Evolutionary conservation across 2,329 filamentous ascomycete genomes (phyloP), one percentile per base, ranked within the genome.

Genomic region (Knoxdaviesia proteae): DNA sequence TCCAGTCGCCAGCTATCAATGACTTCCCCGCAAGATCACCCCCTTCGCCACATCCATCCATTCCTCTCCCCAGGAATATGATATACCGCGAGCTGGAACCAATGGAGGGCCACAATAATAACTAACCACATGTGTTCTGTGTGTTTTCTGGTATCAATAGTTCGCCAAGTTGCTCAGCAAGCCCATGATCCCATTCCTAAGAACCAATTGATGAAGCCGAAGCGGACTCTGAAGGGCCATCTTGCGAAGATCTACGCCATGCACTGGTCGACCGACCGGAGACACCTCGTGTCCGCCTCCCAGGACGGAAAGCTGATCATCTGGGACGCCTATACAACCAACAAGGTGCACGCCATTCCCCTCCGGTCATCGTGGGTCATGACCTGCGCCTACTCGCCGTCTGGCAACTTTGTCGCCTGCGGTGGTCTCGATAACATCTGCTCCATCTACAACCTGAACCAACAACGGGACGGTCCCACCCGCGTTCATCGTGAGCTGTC

Each of bases 251-350:
- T 98, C 56, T 98, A 98, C 63, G 90, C 90, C 54, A 98, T 98
- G 90, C 90, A 98, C 69, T 98, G 90, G 90, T 96, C 90, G 34
- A 98, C 90, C 49, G 90, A 98, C 64, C 78, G 90, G 57, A 79
- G 90, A 62, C 90, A 96, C 63, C 76, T 96, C 47, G 90, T 98
- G 42, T 96, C 90, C 8, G 90, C 90, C 49, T 98, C 90, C 52
- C 90, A 98, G 64, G 90, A 98, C 56, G 90, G 90, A 60, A 98
- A 98, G 69, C 77, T 98, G 52, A 98, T 98, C 62, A 96, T 98
- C 58, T 98, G 90, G 90, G 90, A 98, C 61, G 90, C 90, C 46
- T 98, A 98, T 67, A 96, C 88, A 50, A 96, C 90, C 48, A 96
- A 98, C 71, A 98, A 98, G 63, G 90, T 98, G 48, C 90, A 98